These are phyloP conservation scores for Linnemannia hyalina DNA, from an alignment of 192 early-diverging fungal genomes.

Conservation along the genomic window DNA sequence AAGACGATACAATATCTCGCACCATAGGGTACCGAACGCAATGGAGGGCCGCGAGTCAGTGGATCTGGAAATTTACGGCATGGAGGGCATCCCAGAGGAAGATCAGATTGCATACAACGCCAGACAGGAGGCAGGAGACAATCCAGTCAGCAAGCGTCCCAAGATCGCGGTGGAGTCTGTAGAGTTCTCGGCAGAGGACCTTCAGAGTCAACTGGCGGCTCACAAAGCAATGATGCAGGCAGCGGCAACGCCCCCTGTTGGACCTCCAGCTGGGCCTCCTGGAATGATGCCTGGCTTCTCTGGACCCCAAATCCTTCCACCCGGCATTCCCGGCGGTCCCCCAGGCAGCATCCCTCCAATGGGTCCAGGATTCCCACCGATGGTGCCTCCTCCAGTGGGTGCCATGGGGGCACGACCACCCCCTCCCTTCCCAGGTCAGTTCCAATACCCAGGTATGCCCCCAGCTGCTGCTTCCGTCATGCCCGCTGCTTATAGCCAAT, in stretches of 20 bases:
- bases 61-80: slow-evolving; percentile 97
- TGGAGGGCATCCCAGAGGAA: slow-evolving; percentile 88
- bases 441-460: slow-evolving; percentile 57
- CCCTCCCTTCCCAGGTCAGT: slow-evolving; percentile 56
- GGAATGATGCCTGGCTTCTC: slow-evolving; percentile 1
- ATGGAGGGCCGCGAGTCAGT: slow-evolving; percentile 84
- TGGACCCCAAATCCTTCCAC: not conserved
- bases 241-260: slow-evolving; percentile 20
- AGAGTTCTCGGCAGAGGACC: slow-evolving; percentile 57
- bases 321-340: slow-evolving; percentile 24
- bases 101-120: slow-evolving; percentile 81
- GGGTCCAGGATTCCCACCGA: slow-evolving; percentile 18
- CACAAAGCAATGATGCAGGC: slow-evolving; percentile 65
- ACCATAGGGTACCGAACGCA: slow-evolving; percentile 86
- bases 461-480: slow-evolving; percentile 60
- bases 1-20: not conserved
- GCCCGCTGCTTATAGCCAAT: slow-evolving; percentile 70
- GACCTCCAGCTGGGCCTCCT: slow-evolving; percentile 28
- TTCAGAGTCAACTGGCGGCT: slow-evolving; percentile 59
- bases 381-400: slow-evolving; percentile 15
- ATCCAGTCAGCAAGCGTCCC: slow-evolving; percentile 59
- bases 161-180: slow-evolving; percentile 51
- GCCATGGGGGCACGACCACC: slow-evolving; percentile 20
- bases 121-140: slow-evolving; percentile 59
- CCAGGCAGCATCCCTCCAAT: slow-evolving; percentile 21